phyloP scores from a whole-genome alignment of 352 stramenopile species.

The Globisporangium mamillatum region DNA sequence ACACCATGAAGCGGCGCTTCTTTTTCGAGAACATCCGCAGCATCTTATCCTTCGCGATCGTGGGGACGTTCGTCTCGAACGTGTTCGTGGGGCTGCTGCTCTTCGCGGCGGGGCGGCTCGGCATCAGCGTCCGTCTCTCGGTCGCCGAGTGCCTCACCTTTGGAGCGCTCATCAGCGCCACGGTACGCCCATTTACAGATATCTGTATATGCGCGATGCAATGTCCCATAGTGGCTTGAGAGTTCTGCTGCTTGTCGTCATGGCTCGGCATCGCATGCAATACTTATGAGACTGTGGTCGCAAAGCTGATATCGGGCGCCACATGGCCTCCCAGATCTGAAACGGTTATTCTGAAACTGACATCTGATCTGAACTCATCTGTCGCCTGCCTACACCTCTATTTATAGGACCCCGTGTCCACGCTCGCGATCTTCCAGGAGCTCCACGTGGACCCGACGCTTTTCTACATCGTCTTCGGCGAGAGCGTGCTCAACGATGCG shows the following conservation, averaged over 20 bases:
- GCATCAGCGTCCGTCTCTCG: conserved; percentile 65
- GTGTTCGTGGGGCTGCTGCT: conserved; percentile 81
- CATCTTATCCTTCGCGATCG: conserved; percentile 88
- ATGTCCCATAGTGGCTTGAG: background rate
- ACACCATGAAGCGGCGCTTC: conserved; percentile 88
- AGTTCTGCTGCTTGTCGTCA: background rate
- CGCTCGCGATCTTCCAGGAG: conserved; percentile 90
- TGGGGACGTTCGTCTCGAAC: conserved; percentile 89
- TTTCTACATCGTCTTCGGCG: conserved; percentile 95
- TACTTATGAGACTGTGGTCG: background rate
- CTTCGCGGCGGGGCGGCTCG: conserved; percentile 57
- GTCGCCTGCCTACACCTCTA: background rate
- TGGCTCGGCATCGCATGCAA: background rate
- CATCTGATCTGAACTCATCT: background rate
- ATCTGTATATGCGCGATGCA: background rate
- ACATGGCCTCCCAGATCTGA: too few species aligned
- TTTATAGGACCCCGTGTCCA: conserved; percentile 85
- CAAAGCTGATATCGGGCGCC: too few species aligned
- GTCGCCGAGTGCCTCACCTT: conserved; percentile 90
- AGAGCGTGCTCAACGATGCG: conserved; percentile 94
- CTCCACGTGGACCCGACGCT: conserved; percentile 87
- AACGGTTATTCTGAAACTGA: background rate
- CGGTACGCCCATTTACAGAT: conserved; percentile 18
- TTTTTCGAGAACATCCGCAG: conserved; percentile 91
- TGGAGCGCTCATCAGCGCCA: conserved; percentile 90